Percentiles rank a stretch among this genome's conserved stretches.
phyloP scores from a whole-genome alignment of 1,284 basidiomycete species.

The Ceratobasidium sp. region DNA sequence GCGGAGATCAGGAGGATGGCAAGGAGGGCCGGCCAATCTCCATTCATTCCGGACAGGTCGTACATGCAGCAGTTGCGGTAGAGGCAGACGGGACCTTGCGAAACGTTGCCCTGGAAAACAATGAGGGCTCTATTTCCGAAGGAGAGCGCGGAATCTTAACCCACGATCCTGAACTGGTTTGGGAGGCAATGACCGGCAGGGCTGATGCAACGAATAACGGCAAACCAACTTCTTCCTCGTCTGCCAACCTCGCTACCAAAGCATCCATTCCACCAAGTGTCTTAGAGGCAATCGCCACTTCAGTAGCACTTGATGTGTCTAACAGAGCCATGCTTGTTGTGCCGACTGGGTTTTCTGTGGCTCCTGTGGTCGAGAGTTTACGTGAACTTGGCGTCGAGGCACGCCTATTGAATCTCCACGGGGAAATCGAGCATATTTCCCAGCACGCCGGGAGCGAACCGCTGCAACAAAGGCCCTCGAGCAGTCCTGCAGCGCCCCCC shows the following conservation, averaged over 20 bases:
- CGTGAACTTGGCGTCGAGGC: conserved; percentile 74
- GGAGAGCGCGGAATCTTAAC: conserved; percentile 27
- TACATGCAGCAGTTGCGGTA: conserved; percentile 72
- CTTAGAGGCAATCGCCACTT: conserved; percentile 73
- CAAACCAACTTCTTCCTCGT: not conserved
- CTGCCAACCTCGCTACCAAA: not conserved
- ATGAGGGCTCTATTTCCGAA: not conserved
- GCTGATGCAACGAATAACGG: not conserved
- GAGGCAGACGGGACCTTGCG: conserved; percentile 57
- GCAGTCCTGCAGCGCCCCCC: too few relatives aligned
- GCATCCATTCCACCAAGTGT: conserved; percentile 48
- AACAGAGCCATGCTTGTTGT: conserved; percentile 71
- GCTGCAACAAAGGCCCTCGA: not conserved
- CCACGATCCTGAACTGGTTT: conserved; percentile 12
- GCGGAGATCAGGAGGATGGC: not conserved
- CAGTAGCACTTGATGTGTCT: conserved; percentile 77
- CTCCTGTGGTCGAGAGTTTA: conserved; percentile 70
- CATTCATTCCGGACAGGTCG: conserved; percentile 49
- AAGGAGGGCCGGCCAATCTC: not conserved
- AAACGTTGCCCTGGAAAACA: conserved; percentile 25
- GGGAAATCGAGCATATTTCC: conserved; percentile 33
- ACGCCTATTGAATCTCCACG: conserved; percentile 60
- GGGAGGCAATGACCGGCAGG: not conserved
- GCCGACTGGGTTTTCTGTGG: conserved; percentile 67
- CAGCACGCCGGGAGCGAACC: conserved; percentile 2